These are phyloP conservation scores for Candida insectalens DNA, from an alignment of 805 yeast species.

Conservation along the genomic window DNA sequence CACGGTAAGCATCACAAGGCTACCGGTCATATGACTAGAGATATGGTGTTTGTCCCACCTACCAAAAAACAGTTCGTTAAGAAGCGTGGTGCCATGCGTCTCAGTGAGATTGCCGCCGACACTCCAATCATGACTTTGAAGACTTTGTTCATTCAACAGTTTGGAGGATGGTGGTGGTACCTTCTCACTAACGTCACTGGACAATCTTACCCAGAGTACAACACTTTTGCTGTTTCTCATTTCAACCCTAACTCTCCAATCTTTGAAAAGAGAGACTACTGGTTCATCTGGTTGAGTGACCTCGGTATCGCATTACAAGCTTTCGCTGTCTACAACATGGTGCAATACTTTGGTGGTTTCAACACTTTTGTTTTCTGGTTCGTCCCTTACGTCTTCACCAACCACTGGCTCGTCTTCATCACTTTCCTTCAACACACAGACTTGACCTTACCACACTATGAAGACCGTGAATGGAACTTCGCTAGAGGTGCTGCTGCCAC, in stretches of 20 bases:
- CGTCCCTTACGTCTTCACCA: slow-evolving; percentile 68
- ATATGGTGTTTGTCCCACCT: slow-evolving; percentile 77
- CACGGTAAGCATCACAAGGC: slow-evolving; percentile 89
- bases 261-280: slow-evolving; percentile 63
- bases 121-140: slow-evolving; percentile 59
- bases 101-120: slow-evolving; percentile 59
- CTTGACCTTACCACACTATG: slow-evolving; percentile 72
- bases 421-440: slow-evolving; percentile 82
- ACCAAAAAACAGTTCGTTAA: slow-evolving; percentile 46
- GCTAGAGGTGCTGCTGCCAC: slow-evolving; percentile 90
- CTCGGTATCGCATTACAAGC: slow-evolving; percentile 53
- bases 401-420: slow-evolving; percentile 86
- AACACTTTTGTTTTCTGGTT: slow-evolving; percentile 60
- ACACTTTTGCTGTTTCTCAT: slow-evolving; percentile 48
- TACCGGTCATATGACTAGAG: slow-evolving; percentile 74
- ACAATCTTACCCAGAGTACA: slow-evolving; percentile 42
- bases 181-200: slow-evolving; percentile 68
- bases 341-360: slow-evolving; percentile 51
- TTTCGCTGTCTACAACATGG: slow-evolving; percentile 48
- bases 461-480: slow-evolving; percentile 67
- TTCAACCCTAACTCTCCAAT: slow-evolving; percentile 67
- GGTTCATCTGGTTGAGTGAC: slow-evolving; percentile 65
- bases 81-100: slow-evolving; percentile 14
- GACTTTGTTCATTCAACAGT: slow-evolving; percentile 54
- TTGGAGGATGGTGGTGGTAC: slow-evolving; percentile 69